Evolutionary conservation across 169 alveolate genomes (phyloP).

Genomic region (Eimeria necatrix): DNA sequence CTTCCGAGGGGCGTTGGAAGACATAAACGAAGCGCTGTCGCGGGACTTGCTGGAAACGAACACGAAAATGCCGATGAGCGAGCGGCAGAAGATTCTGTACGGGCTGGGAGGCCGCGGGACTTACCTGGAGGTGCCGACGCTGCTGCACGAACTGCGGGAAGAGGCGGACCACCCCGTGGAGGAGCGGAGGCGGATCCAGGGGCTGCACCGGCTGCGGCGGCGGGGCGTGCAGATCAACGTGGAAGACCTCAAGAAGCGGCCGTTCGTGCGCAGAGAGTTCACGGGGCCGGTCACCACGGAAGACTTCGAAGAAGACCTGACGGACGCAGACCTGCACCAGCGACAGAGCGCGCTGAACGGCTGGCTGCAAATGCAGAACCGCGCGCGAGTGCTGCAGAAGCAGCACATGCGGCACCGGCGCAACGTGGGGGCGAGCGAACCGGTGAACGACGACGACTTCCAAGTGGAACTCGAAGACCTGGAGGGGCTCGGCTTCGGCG

Average conservation of each 20-base stretch:
- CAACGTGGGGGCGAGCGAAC: not conserved
- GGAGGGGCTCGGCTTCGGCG: not conserved
- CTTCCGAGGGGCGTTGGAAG: constrained; percentile 2
- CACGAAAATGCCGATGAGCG: constrained; percentile 21
- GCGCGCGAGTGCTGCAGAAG: constrained; percentile 1
- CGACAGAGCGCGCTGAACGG: constrained; percentile 13
- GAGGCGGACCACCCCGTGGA: constrained; percentile 27
- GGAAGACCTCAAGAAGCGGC: not conserved
- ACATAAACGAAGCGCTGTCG: not conserved
- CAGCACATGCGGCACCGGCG: not conserved
- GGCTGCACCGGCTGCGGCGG: not conserved
- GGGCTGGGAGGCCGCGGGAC: constrained; percentile 13
- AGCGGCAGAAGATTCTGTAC: constrained; percentile 8
- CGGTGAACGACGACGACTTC: constrained; percentile 19
- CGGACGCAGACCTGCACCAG: constrained; percentile 35
- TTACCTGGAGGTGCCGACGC: not conserved
- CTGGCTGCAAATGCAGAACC: constrained; percentile 20
- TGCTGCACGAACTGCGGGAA: not conserved
- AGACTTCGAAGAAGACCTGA: not conserved
- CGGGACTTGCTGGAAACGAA: not conserved
- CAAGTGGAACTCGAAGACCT: not conserved
- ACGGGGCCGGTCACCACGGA: constrained; percentile 5
- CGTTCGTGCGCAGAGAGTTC: not conserved
- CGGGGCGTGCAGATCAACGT: constrained; percentile 18
- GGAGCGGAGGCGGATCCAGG: constrained; percentile 38